Evolutionary conservation across 352 stramenopile genomes (phyloP).

Genomic region (Phytophthora sojae): DNA sequence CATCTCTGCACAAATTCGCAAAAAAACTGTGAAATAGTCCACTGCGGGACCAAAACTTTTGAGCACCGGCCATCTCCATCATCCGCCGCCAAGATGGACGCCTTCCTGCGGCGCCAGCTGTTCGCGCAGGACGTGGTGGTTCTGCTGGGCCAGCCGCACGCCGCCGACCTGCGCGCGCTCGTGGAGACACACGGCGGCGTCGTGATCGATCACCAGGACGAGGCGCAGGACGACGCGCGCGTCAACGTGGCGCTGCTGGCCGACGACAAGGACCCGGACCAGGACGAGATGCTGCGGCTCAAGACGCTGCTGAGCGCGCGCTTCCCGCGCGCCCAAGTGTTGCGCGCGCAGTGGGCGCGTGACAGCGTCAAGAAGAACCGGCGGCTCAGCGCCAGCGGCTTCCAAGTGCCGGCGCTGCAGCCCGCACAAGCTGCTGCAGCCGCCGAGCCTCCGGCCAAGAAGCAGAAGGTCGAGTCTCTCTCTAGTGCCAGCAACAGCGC

Average conservation of each 20-base stretch:
- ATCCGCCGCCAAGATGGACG: conserved; percentile 53
- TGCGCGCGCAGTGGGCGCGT: conserved; percentile 50
- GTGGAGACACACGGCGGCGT: conserved; percentile 40
- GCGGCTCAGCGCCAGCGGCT: conserved; percentile 38
- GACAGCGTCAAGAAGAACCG: conserved; percentile 48
- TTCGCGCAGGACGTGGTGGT: conserved; percentile 48
- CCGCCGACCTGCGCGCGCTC: conserved; percentile 25
- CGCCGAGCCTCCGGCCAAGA: conserved; percentile 25
- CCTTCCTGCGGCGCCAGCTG: conserved; percentile 60
- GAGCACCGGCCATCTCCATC: not conserved
- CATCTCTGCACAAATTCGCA: too few species aligned
- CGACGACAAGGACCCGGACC: not conserved
- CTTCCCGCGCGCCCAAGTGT: conserved; percentile 37
- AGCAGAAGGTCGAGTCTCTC: conserved; percentile 13
- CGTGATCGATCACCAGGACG: conserved; percentile 25
- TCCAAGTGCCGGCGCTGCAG: conserved; percentile 17
- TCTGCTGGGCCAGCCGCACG: conserved; percentile 20
- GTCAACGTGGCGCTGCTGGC: conserved; percentile 39
- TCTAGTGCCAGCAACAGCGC: not conserved
- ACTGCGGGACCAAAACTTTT: not conserved
- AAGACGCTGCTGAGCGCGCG: conserved; percentile 3
- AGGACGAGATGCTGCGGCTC: conserved; percentile 27
- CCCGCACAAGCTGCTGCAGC: not conserved
- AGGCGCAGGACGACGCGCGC: conserved; percentile 3
- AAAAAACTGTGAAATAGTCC: not conserved